Evolutionary conservation across 2,329 filamentous ascomycete species (phyloP).

Genomic region (Calonectria leucothoes): DNA sequence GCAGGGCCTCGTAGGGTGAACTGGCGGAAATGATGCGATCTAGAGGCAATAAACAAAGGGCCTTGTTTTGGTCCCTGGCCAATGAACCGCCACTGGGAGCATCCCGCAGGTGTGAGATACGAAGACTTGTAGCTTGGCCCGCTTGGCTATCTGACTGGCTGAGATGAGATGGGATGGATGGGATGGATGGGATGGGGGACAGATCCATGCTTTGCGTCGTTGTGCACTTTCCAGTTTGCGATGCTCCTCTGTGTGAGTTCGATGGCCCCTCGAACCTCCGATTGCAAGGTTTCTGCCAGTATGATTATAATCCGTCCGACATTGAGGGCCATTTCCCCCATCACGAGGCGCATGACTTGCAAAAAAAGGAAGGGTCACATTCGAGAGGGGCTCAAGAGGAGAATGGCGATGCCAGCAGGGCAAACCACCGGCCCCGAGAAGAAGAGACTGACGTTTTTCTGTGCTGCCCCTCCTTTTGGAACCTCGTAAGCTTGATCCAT

Average conservation of each 20-base stretch:
- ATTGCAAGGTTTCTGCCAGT: conserved; percentile 2
- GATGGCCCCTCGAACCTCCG: not conserved
- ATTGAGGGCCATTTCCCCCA: not conserved
- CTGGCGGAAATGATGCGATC: conserved; percentile 23
- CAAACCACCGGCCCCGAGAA: not conserved
- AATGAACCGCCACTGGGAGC: conserved; percentile 10
- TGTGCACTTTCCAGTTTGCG: not conserved
- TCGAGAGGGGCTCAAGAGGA: conserved; percentile 13
- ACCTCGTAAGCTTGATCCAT: conserved; percentile 18
- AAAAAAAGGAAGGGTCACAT: conserved; percentile 19
- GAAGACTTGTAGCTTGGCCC: conserved; percentile 12
- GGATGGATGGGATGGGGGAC: conserved; percentile 13
- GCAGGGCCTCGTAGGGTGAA: conserved; percentile 13
- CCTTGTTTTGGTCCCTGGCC: conserved; percentile 9
- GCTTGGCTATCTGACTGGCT: conserved; percentile 16
- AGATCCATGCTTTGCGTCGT: conserved; percentile 14
- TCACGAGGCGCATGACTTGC: conserved; percentile 10
- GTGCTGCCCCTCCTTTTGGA: conserved; percentile 13
- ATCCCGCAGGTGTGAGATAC: conserved; percentile 10
- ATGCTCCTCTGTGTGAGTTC: not conserved
- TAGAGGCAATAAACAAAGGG: conserved; percentile 19
- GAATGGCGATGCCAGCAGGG: conserved; percentile 9
- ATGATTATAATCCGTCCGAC: not conserved
- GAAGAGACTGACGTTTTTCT: not conserved
- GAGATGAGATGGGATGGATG: conserved; percentile 15